Percentiles rank a stretch among this genome's conserved stretches.
phyloP scores from a whole-genome alignment of 495 filamentous ascomycete species.

The Hypoxylon subgilvum region DNA sequence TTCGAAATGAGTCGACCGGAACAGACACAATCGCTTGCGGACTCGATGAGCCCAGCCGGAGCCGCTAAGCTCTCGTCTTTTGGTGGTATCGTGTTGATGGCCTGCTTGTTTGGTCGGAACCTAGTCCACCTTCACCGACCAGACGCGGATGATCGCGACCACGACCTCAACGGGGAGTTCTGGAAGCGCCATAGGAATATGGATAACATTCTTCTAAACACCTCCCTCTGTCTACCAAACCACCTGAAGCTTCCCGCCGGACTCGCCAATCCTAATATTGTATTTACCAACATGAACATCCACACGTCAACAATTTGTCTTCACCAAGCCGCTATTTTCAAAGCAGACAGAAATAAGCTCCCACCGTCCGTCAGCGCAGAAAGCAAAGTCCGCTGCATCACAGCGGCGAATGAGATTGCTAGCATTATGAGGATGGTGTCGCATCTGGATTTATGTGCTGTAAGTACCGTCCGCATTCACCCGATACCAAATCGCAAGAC shows the following conservation, averaged over 20 bases:
- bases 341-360: constrained; percentile 87
- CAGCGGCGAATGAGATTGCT: constrained; percentile 92
- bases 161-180: constrained; percentile 91
- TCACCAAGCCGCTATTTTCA: constrained; percentile 97
- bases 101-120: constrained; percentile 92
- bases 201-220: constrained; percentile 89
- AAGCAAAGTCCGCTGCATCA: constrained; percentile 90
- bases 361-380: constrained; percentile 78
- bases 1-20: constrained; percentile 80
- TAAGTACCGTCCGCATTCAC: constrained; percentile 60
- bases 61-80: constrained; percentile 76
- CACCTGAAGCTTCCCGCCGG: constrained; percentile 81
- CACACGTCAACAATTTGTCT: constrained; percentile 97
- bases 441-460: constrained; percentile 81
- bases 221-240: constrained; percentile 80
- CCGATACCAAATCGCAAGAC: neutral
- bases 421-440: constrained; percentile 95
- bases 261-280: constrained; percentile 79
- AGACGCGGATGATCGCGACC: constrained; percentile 77
- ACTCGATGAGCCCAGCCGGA: constrained; percentile 75
- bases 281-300: constrained; percentile 96
- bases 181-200: constrained; percentile 92
- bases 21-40: constrained; percentile 68
- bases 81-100: constrained; percentile 81
- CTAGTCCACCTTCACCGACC: constrained; percentile 92